These are phyloP conservation scores for Hirsutella thompsonii DNA, from an alignment of 2,329 filamentous ascomycete species.

Conservation along the genomic window DNA sequence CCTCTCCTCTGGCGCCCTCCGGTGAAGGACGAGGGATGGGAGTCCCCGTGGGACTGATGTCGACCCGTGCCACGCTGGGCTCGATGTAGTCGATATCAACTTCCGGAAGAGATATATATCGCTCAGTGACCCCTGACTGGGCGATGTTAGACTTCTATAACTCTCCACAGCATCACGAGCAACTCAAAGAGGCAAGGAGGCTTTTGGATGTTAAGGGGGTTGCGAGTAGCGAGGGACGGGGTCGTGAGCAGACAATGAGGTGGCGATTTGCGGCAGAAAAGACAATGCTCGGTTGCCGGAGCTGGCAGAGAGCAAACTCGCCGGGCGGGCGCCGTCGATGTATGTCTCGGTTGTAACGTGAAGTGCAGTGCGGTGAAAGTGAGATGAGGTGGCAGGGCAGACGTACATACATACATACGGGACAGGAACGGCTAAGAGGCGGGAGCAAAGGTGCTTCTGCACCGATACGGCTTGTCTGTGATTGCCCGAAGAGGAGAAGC, in stretches of 20 bases:
- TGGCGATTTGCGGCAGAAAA: slow-evolving; percentile 5
- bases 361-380: slow-evolving; percentile 5
- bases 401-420: background rate
- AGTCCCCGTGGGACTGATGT: slow-evolving; percentile 22
- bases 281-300: slow-evolving; percentile 7
- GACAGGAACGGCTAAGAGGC: background rate
- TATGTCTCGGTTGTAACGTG: slow-evolving; percentile 17
- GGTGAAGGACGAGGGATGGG: slow-evolving; percentile 8
- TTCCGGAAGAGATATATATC: slow-evolving; percentile 10
- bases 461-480: slow-evolving; percentile 7
- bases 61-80: slow-evolving; percentile 25
- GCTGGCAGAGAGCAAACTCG: background rate
- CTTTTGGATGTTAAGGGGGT: background rate
- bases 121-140: slow-evolving; percentile 13
- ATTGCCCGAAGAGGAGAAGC: slow-evolving; percentile 3
- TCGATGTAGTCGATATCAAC: slow-evolving; percentile 15
- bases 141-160: slow-evolving; percentile 3
- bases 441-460: slow-evolving; percentile 13
- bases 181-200: background rate
- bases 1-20: slow-evolving; percentile 5
- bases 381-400: slow-evolving; percentile 4
- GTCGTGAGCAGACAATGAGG: background rate
- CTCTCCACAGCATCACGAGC: background rate
- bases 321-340: slow-evolving; percentile 6
- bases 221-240: background rate